Evolutionary conservation across 2,329 filamentous ascomycete species (phyloP), one percentile per base, ranked within the genome.

Genomic region (Parascedosporium putredinis): DNA sequence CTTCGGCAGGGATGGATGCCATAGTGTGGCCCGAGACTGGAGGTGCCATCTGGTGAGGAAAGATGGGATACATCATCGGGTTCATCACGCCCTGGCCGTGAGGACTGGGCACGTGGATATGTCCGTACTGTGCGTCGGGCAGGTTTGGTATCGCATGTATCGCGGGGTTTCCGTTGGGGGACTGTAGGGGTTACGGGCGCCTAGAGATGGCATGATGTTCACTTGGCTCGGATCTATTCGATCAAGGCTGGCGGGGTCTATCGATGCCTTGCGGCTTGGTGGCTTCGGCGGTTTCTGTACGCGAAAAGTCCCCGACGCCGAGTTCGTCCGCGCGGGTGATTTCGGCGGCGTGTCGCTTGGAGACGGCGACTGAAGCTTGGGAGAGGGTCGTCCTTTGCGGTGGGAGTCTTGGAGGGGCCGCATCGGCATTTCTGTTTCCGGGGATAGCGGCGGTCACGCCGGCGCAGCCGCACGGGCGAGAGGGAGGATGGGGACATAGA

Each of bases 391-490:
- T 53, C 47, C 25, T 53, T 51, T 4, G 54, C 53, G 3, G 60
- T 48, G 27, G 59, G 57, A 33, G 55, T 54, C 45, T 56, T 59
- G 49, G 62, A 59, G 5, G 60, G 61, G 27, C 72, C 70, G 56
- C 79, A 83, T 34, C 64, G 64, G 50, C 79, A 83, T 49, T 72
- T 72, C 52, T 78, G 73, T 54, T 75, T 75, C 55, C 73, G 72
- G 1, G 79, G 78, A 83, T 78, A 6, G 79, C 79, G 29, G 78
- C 79, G 14, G 81, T 83, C n/a, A 86, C 73, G 52, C 75, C 74
- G 40, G 74, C 73, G 60, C 79, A 84, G 29, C 72, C 73, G 61
- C 82, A 86, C n/a, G 67, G 64, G 36, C 75, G 75, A 47, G 78
- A 78, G 25, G 74, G 71, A 5, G 79, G 75, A 57, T 86, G 83